Evolutionary conservation across 352 stramenopile species (phyloP).

Genomic region (Aphanomyces invadans): DNA sequence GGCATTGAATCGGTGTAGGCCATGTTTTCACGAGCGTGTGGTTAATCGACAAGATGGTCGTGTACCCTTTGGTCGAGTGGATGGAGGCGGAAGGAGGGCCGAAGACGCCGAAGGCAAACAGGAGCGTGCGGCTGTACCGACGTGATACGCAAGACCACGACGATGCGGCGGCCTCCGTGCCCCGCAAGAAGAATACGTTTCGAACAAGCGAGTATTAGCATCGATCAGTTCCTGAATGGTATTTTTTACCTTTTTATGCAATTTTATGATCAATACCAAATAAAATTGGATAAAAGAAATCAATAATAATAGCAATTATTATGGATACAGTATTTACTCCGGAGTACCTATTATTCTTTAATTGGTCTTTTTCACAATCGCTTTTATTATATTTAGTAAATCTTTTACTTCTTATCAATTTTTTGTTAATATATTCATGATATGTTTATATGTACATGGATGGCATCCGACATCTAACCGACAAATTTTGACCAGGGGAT

Average conservation of each 20-base stretch:
- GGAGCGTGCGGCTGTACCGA: constrained; percentile 7
- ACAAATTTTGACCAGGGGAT: too few relatives aligned
- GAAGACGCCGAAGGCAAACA: not conserved
- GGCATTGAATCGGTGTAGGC: not conserved
- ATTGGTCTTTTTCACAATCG: too few relatives aligned
- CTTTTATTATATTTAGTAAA: too few relatives aligned
- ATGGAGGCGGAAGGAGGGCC: constrained; percentile 7
- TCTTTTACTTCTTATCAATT: too few relatives aligned
- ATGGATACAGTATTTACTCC: too few relatives aligned
- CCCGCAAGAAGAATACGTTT: constrained; percentile 13
- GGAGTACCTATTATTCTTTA: too few relatives aligned
- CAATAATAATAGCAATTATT: too few relatives aligned
- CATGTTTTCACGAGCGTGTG: constrained; percentile 17
- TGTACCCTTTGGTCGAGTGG: constrained; percentile 18
- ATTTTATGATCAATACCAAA: too few relatives aligned
- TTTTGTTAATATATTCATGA: too few relatives aligned
- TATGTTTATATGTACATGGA: too few relatives aligned
- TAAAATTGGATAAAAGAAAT: too few relatives aligned
- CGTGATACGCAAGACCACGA: constrained; percentile 5
- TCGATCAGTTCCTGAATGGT: not conserved
- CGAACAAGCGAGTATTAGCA: constrained; percentile 20
- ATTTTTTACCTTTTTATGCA: not conserved
- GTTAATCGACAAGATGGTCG: constrained; percentile 20
- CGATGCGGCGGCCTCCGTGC: not conserved
- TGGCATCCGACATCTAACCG: too few relatives aligned